These are phyloP conservation scores for Biancaea sappan DNA, from an alignment of 306 rosid species.

Conservation along the genomic window DNA sequence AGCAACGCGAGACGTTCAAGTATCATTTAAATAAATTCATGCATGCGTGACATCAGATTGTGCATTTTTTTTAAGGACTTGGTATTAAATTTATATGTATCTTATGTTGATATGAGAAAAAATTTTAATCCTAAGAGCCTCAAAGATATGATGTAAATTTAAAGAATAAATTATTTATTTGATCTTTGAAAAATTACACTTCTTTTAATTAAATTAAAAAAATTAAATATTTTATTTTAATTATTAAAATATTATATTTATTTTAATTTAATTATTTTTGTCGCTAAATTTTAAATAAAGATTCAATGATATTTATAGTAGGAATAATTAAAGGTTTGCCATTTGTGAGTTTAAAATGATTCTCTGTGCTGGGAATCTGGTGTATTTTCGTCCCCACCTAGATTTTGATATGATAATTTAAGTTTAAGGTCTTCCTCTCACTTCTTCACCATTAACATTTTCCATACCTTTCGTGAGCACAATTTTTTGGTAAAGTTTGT, in stretches of 20 bases:
- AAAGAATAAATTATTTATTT: too few relatives aligned
- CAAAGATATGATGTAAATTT: conserved; percentile 28
- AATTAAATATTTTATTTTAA: too few relatives aligned
- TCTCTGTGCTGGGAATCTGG: neutral
- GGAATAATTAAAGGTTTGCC: neutral
- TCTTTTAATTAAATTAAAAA: too few relatives aligned
- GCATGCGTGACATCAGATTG: neutral
- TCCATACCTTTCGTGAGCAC: neutral
- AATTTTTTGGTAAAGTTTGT: too few relatives aligned
- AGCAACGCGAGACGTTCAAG: neutral
- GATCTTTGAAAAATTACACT: too few relatives aligned
- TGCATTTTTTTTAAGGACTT: neutral
- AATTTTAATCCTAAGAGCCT: conserved; percentile 26
- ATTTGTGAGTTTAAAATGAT: neutral
- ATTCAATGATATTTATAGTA: neutral
- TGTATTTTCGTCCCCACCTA: neutral
- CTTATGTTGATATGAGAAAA: neutral
- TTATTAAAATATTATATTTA: too few relatives aligned
- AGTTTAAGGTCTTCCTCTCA: neutral
- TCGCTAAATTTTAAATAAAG: too few relatives aligned
- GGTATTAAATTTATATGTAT: neutral
- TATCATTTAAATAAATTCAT: neutral
- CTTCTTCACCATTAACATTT: neutral
- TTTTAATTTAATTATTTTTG: too few relatives aligned
- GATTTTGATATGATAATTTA: neutral